Percentiles rank a stretch among this genome's conserved stretches.
These are phyloP conservation scores for Mycena polygramma DNA, from an alignment of 768 basidiomycete genomes.

Conservation along the genomic window DNA sequence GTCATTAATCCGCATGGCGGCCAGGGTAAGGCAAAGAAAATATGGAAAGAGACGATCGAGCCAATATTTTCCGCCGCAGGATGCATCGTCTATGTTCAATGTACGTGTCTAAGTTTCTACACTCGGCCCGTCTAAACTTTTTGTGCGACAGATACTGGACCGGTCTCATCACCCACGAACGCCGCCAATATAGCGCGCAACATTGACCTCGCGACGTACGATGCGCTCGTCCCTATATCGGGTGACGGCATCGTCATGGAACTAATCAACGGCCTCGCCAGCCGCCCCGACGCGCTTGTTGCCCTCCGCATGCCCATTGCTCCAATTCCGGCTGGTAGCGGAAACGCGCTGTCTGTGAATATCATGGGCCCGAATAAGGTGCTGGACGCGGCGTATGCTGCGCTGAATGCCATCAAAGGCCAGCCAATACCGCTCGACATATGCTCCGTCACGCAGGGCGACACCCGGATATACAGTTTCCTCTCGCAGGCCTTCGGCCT, in stretches of 20 bases:
- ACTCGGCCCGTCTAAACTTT: not conserved
- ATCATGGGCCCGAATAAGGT: conserved; percentile 65
- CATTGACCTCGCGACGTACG: conserved; percentile 57
- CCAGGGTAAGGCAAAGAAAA: conserved; percentile 61
- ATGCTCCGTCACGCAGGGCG: conserved; percentile 66
- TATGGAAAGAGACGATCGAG: conserved; percentile 58
- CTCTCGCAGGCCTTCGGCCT: conserved; percentile 70
- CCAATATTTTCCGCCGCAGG: conserved; percentile 68
- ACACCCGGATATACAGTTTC: conserved; percentile 62
- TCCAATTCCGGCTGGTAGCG: conserved; percentile 70
- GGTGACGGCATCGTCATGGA: conserved; percentile 75
- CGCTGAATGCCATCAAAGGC: conserved; percentile 73
- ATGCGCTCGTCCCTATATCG: conserved; percentile 66
- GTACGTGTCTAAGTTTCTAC: conserved; percentile 48
- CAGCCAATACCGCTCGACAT: conserved; percentile 66
- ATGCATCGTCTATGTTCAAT: conserved; percentile 58
- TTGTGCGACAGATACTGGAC: conserved; percentile 31
- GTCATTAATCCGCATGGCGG: conserved; percentile 72
- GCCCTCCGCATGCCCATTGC: conserved; percentile 66
- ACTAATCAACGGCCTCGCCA: conserved; percentile 68
- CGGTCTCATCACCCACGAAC: conserved; percentile 52
- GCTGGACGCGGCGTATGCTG: conserved; percentile 60
- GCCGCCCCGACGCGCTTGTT: conserved; percentile 54
- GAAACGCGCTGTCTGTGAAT: conserved; percentile 69
- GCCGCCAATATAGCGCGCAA: conserved; percentile 58